Evolutionary conservation across 371 early-diverging fungal genomes (phyloP).

Genomic region (Rhizomucor pusillus): DNA sequence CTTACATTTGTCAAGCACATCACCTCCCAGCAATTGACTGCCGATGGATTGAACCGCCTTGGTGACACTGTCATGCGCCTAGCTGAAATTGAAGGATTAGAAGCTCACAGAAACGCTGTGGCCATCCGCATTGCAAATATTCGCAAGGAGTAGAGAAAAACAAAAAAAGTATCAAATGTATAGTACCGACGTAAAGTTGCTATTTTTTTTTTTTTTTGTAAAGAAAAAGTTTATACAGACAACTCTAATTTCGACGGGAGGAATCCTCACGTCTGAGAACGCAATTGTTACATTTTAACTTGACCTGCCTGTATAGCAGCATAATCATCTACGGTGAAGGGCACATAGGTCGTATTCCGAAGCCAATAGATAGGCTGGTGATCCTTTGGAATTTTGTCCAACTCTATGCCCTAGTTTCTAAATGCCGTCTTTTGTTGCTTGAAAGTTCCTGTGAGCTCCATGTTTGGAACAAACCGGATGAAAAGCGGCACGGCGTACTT

Average conservation of each 20-base stretch:
- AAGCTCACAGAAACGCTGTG: slow-evolving; percentile 96
- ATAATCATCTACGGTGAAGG: slow-evolving; percentile 35
- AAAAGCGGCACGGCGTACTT: slow-evolving; percentile 62
- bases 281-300: slow-evolving; percentile 12
- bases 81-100: slow-evolving; percentile 93
- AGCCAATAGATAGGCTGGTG: slow-evolving; percentile 49
- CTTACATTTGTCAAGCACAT: slow-evolving; percentile 94
- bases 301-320: slow-evolving; percentile 11
- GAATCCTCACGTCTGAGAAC: no score
- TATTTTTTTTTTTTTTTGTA: no score
- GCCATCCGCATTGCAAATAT: slow-evolving; percentile 79
- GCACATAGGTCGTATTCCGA: slow-evolving; percentile 38
- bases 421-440: slow-evolving; percentile 53
- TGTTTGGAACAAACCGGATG: slow-evolving; percentile 42
- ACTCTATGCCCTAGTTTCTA: slow-evolving; percentile 44
- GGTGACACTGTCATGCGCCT: slow-evolving; percentile 90
- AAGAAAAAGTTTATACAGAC: no score
- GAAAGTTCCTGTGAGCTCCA: slow-evolving; percentile 54
- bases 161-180: no score
- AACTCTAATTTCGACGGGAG: no score
- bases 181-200: no score
- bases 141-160: slow-evolving; percentile 30
- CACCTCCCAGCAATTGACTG: slow-evolving; percentile 88
- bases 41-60: slow-evolving; percentile 81
- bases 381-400: slow-evolving; percentile 20